phyloP scores from a whole-genome alignment of 805 yeast genomes.

The Jamesozyma jinghongensis region DNA sequence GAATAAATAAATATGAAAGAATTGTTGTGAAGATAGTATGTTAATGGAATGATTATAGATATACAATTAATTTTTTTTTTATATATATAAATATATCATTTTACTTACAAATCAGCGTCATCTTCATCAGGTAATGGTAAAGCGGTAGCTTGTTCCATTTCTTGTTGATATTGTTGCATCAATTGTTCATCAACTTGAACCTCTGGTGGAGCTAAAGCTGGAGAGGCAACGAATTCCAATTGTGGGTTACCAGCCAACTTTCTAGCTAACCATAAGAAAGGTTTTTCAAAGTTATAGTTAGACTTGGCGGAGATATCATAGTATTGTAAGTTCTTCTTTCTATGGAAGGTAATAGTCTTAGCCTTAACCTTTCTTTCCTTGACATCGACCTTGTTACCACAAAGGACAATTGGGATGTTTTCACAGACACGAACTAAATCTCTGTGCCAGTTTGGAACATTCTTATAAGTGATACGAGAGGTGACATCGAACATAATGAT shows the following conservation, averaged over 20 bases:
- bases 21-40: too few species aligned
- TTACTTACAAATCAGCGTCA: constrained; percentile 87
- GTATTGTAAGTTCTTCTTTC: constrained; percentile 99
- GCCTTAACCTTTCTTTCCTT: constrained; percentile 99
- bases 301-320: constrained; percentile 99
- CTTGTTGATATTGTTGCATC: constrained; percentile 98
- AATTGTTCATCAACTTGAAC: constrained; percentile 92
- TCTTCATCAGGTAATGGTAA: constrained; percentile 99
- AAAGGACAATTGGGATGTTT: constrained; percentile 96
- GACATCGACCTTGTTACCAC: constrained; percentile 99
- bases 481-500: constrained; percentile 99
- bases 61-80: background rate
- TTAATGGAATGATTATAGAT: background rate
- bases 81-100: background rate
- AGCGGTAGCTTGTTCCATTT: constrained; percentile 99
- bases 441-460: constrained; percentile 99
- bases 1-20: too few species aligned
- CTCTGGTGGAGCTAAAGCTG: constrained; percentile 99
- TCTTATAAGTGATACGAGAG: constrained; percentile 97
- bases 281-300: constrained; percentile 98
- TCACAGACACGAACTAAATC: constrained; percentile 99
- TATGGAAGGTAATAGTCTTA: constrained; percentile 99
- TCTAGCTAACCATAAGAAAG: constrained; percentile 99
- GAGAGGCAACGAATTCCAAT: constrained; percentile 97
- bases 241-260: constrained; percentile 97